Conservation (phyloP, 2,329 filamentous ascomycete genomes). For the Emergomyces africanus region DNA sequence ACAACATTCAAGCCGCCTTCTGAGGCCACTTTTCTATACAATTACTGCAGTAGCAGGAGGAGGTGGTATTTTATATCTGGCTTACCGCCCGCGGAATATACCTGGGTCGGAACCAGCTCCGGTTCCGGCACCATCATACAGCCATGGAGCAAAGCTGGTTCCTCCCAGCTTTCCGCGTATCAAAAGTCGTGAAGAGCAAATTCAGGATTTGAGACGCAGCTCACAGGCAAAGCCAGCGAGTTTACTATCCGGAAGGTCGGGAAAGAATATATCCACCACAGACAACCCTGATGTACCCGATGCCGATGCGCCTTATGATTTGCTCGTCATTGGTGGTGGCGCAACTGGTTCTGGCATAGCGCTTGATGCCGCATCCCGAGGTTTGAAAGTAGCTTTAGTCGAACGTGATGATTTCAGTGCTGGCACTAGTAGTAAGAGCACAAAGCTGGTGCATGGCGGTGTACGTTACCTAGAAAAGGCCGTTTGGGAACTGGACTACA, state of each 20-base stretch:
- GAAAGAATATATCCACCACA: not conserved
- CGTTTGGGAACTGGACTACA: constrained; percentile 73
- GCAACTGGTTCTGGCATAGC: constrained; percentile 72
- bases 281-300: constrained; percentile 5
- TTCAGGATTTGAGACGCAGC: constrained; percentile 32
- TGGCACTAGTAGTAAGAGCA: constrained; percentile 76
- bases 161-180: constrained; percentile 40
- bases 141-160: constrained; percentile 44
- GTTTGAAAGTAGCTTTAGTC: constrained; percentile 66
- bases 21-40: constrained; percentile 48
- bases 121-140: constrained; percentile 51
- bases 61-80: constrained; percentile 46
- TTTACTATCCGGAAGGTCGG: not conserved
- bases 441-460: constrained; percentile 74
- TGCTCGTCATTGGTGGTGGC: constrained; percentile 66
- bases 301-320: constrained; percentile 52
- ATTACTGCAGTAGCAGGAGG: constrained; percentile 42
- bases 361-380: constrained; percentile 65
- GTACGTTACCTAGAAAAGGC: constrained; percentile 80
- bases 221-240: not conserved
- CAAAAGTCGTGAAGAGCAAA: constrained; percentile 39
- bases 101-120: constrained; percentile 49
- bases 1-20: constrained; percentile 34
- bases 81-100: constrained; percentile 51
- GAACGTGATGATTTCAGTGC: constrained; percentile 74